phyloP scores from a whole-genome alignment of 1,284 basidiomycete genomes.

The Amylostereum areolatum region DNA sequence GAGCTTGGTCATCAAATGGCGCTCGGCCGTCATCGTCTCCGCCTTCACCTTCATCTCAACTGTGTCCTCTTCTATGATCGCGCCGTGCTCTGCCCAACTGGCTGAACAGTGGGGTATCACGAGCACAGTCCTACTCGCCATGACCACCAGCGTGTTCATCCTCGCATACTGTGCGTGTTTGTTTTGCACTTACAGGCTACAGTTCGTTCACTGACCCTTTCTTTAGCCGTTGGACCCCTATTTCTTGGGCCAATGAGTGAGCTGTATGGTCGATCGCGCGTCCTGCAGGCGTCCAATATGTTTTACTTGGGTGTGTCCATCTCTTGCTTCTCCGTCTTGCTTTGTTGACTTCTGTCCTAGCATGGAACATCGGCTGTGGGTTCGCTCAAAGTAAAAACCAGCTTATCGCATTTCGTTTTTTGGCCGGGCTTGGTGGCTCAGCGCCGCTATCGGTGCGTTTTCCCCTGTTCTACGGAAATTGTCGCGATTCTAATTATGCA shows the following conservation, averaged over 20 bases:
- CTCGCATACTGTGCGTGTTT: conserved; percentile 49
- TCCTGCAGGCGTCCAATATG: conserved; percentile 46
- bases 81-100: conserved; percentile 54
- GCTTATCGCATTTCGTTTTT: conserved; percentile 59
- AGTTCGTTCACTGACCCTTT: conserved; percentile 18
- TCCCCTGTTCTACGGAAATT: neutral
- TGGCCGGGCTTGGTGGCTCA: conserved; percentile 63
- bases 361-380: conserved; percentile 62
- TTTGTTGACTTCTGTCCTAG: conserved; percentile 22
- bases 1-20: conserved; percentile 54
- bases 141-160: conserved; percentile 65
- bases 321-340: neutral
- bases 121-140: conserved; percentile 42
- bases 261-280: conserved; percentile 35
- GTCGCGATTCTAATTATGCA: conserved; percentile 1
- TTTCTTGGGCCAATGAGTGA: conserved; percentile 55
- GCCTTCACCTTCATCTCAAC: conserved; percentile 63
- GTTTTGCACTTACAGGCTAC: neutral
- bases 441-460: conserved; percentile 50
- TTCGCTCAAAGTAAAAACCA: conserved; percentile 55
- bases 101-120: conserved; percentile 53
- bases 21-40: conserved; percentile 54
- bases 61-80: conserved; percentile 67
- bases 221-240: conserved; percentile 43
- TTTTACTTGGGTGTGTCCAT: conserved; percentile 49